phyloP scores from a whole-genome alignment of 2,329 filamentous ascomycete genomes.

The Aspergillus persii region DNA sequence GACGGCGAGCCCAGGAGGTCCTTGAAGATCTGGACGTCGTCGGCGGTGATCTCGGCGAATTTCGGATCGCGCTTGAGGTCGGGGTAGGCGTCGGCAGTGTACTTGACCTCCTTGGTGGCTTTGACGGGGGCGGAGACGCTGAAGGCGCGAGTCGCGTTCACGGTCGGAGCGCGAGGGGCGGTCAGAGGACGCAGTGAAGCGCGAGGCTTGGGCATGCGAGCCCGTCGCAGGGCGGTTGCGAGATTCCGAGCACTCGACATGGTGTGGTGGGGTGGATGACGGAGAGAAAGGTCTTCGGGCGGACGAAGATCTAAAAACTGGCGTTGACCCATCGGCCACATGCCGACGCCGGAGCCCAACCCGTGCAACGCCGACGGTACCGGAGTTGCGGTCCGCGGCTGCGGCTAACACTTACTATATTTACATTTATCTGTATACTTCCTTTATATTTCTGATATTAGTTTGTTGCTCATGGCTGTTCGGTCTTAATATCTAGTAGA shows the following conservation, averaged over 20 bases:
- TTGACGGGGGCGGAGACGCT: conserved; percentile 27
- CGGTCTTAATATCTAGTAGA: too few species aligned
- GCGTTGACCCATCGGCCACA: too few species aligned
- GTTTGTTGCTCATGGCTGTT: too few species aligned
- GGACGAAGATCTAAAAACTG: not conserved
- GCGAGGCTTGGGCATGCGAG: conserved; percentile 30
- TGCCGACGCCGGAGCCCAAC: not conserved
- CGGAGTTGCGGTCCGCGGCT: not conserved
- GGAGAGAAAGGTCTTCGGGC: not conserved
- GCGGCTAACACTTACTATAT: not conserved
- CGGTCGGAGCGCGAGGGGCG: conserved; percentile 14
- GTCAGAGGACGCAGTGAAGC: conserved; percentile 23
- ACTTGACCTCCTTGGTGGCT: conserved; percentile 54
- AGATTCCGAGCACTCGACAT: conserved; percentile 34
- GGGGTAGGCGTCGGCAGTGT: conserved; percentile 79
- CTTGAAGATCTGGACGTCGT: conserved; percentile 82
- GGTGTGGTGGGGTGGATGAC: conserved; percentile 3
- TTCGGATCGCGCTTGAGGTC: conserved; percentile 74
- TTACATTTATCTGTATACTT: not conserved
- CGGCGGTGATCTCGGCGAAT: conserved; percentile 66
- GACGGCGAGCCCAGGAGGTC: conserved; percentile 73
- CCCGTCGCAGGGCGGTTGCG: conserved; percentile 32
- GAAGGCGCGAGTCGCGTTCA: conserved; percentile 29
- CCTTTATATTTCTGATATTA: not conserved
- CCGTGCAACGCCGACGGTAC: too few species aligned